Percentiles rank a stretch among this genome's conserved stretches.
Evolutionary conservation across 2,329 filamentous ascomycete genomes (phyloP).

Genomic region (Aschersonia sp.): DNA sequence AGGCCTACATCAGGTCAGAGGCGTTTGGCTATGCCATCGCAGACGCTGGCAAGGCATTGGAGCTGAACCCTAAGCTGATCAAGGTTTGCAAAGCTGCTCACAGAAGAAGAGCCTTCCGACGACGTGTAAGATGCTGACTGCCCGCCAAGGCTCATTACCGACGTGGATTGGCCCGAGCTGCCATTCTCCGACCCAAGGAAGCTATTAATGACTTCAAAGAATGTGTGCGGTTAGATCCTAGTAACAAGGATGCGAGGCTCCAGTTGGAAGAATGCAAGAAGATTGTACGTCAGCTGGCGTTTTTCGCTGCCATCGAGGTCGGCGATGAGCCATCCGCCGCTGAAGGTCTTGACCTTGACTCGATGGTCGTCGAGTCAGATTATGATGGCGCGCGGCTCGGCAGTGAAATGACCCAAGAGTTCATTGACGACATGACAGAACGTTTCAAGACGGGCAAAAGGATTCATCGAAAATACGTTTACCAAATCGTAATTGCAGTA

Average conservation of each 20-base stretch:
- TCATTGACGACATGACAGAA: conserved; percentile 93
- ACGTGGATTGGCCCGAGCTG: conserved; percentile 79
- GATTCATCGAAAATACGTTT: conserved; percentile 91
- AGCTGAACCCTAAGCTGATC: conserved; percentile 73
- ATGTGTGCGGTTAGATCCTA: conserved; percentile 74
- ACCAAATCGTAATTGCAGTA: conserved; percentile 84
- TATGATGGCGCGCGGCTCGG: conserved; percentile 77
- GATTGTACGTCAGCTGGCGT: conserved; percentile 80
- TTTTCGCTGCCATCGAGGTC: conserved; percentile 89
- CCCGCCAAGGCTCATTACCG: conserved; percentile 71
- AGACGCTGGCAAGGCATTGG: conserved; percentile 82
- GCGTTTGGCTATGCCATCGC: conserved; percentile 84
- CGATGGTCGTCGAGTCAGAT: conserved; percentile 64
- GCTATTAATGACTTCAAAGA: conserved; percentile 86
- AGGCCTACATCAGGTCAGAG: conserved; percentile 93
- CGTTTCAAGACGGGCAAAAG: conserved; percentile 94
- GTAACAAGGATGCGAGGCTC: conserved; percentile 79
- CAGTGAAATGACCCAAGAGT: conserved; percentile 84
- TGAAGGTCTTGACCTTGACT: conserved; percentile 76
- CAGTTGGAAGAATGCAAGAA: conserved; percentile 91
- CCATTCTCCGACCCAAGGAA: conserved; percentile 77
- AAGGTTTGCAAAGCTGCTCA: conserved; percentile 45
- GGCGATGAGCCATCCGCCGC: conserved; percentile 84
- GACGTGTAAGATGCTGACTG: neutral
- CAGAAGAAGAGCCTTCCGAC: neutral